phyloP scores from a whole-genome alignment of 2,329 filamentous ascomycete genomes.

The Fusarium humuli region DNA sequence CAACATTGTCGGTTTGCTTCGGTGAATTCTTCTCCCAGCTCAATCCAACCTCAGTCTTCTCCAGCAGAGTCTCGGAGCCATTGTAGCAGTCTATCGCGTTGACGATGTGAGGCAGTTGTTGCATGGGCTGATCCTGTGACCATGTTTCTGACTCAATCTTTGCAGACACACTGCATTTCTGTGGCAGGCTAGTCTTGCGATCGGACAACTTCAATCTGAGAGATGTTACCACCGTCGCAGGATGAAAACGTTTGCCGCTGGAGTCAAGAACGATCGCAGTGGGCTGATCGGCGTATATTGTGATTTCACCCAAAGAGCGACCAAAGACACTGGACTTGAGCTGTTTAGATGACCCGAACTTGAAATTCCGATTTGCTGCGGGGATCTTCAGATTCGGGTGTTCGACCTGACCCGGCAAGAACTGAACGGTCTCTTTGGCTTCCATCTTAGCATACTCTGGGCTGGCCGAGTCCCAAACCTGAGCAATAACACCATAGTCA shows the following conservation, averaged over 20 bases:
- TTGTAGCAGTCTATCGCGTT: constrained; percentile 1
- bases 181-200: not conserved
- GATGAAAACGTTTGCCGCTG: not conserved
- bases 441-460: constrained; percentile 18
- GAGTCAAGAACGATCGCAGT: not conserved
- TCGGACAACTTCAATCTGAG: not conserved
- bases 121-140: constrained; percentile 25
- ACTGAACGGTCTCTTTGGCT: constrained; percentile 16
- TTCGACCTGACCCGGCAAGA: constrained; percentile 4
- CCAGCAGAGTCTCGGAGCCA: not conserved
- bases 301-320: constrained; percentile 6
- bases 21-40: not conserved
- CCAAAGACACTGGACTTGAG: constrained; percentile 17
- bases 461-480: constrained; percentile 13
- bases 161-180: constrained; percentile 8
- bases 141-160: constrained; percentile 18
- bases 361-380: not conserved
- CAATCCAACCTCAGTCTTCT: not conserved
- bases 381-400: constrained; percentile 3
- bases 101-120: constrained; percentile 9
- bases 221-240: not conserved
- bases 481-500: constrained; percentile 22
- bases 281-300: not conserved
- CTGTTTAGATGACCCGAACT: constrained; percentile 9
- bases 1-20: not conserved